phyloP scores from a whole-genome alignment of 2,329 filamentous ascomycete species.

The Cytospora piceae region DNA sequence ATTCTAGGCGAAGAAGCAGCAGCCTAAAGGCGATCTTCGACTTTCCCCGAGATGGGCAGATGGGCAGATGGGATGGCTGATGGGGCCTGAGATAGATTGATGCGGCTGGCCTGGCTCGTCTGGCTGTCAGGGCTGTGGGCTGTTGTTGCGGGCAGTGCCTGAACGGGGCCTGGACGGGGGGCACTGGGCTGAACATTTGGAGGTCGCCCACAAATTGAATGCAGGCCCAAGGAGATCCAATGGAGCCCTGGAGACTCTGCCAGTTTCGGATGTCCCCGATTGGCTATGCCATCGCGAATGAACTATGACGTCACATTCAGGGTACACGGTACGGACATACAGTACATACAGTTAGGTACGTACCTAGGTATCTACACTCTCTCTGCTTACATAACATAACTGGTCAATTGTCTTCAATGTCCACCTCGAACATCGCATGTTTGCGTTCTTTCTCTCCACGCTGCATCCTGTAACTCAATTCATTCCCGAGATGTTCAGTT shows the following conservation, averaged over 20 bases:
- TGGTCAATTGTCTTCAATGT: not conserved
- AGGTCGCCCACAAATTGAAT: not conserved
- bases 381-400: conserved; percentile 7
- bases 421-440: not conserved
- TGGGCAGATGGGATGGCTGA: too few relatives aligned
- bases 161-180: not conserved
- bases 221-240: not conserved
- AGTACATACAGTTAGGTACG: not conserved
- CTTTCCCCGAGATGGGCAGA: not conserved
- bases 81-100: not conserved
- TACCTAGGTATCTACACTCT: not conserved
- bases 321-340: not conserved
- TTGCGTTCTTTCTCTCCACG: not conserved
- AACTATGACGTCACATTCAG: not conserved
- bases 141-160: too few relatives aligned
- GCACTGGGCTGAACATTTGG: not conserved
- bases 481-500: conserved; percentile 21
- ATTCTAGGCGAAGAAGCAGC: conserved; percentile 14
- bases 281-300: not conserved
- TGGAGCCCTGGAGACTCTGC: not conserved
- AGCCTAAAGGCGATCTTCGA: conserved; percentile 12
- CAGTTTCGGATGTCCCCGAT: not conserved
- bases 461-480: not conserved
- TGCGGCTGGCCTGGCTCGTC: not conserved
- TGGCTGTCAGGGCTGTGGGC: not conserved